Evolutionary conservation across 768 basidiomycete species (phyloP), one percentile per base, ranked within the genome.

Genomic region (Lactifluus subvellereus): DNA sequence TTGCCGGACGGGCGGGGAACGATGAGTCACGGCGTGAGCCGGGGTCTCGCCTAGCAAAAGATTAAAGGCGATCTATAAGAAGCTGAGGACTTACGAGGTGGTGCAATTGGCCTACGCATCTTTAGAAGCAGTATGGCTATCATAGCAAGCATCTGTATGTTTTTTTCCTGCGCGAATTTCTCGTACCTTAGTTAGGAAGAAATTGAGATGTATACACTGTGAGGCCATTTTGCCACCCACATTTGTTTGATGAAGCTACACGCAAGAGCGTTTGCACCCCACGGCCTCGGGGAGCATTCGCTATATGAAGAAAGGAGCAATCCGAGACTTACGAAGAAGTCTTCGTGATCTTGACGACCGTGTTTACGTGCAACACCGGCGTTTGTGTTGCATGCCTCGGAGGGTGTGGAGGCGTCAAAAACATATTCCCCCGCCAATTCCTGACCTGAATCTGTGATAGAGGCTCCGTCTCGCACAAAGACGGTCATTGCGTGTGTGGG

Each of bases 101-200:
- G 54, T 13, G 59, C 48, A 33, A 49, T 54, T 20, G 66, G 48
- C 40, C 62, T 57, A 71, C 65, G 65, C 40, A 68, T 79, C 69
- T 86, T 85, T 3, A 92, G 76, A 2, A 92, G 74, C n/a, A 91
- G 72, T 53, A 83, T 76, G 0, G 89, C 78, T 4, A 91, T 64
- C 83, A 94, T 91, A 0, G 88, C 89, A 16, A 94, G 77, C 85
- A 91, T 86, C 69, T 93, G 90, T 1, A 92, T 72, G 68, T 94
- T 89, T 69, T 83, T 89, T 38, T 75, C 77, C 7, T 65, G 68
- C 14, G 75, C 72, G 35, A 82, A 74, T 60, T 82, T 77, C 4
- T 66, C 61, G 40, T 82, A 78, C 65, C 84, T 84, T 50, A 14
- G 30, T 10, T 6, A 61, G 40, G 16, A 27, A 32, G 13, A 38